Base-by-base conservation (phyloP, 2,329 filamentous ascomycete species). In the Dothideomycetes sp. region DNA sequence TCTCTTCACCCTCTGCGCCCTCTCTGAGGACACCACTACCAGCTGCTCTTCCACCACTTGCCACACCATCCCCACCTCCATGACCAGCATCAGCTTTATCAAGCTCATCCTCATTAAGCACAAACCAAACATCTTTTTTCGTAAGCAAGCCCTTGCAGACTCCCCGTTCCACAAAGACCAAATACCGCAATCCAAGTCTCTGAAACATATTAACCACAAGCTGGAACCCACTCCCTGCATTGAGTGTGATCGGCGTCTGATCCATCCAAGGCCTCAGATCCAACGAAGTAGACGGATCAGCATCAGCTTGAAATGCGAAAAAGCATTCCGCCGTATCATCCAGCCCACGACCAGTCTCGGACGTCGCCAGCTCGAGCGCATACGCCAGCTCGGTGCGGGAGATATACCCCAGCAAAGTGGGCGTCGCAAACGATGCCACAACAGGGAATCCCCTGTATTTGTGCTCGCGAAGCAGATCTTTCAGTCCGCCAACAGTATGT, bases 211-310 rank as follows among this genome's bases (percentile, higher is more conserved):
- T 80, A 17, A 93, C 80, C 3, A 84, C 85, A n/a, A 96, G 73
- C 56, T 88, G 79, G 44, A 98, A 77, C 43, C 72, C 81, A 12
- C 79, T 79, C 46, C 79, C 75, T 16, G 77, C 79, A 31, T 86
- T 84, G 14, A 96, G 70, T 1, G 91, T 96, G 34, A 98, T 83
- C 1, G 91, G 91, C 0, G 91, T 98, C 60, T 95, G 89, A 60
- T 98, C 91, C 87, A 98, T 95, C 91, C 91, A 98, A 2, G 88
- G 88, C 5, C 89, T 72, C 9, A 98, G 72, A 61, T 98, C 91
- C 30, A 98, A 76, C 1, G 81, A 87, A 12, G 77, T 72, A 15
- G 73, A 68, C 1, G 84, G 82, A 52, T 94, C 85, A 1, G 82
- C 81, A 39, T 89, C 77, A 2, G 84, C 80, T 54, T 88, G 83